A percentile compares a stretch with the other conserved stretches of the same genome.
Evolutionary conservation across 2,329 filamentous ascomycete species (phyloP).

Genomic region (Ascomycota sp.): DNA sequence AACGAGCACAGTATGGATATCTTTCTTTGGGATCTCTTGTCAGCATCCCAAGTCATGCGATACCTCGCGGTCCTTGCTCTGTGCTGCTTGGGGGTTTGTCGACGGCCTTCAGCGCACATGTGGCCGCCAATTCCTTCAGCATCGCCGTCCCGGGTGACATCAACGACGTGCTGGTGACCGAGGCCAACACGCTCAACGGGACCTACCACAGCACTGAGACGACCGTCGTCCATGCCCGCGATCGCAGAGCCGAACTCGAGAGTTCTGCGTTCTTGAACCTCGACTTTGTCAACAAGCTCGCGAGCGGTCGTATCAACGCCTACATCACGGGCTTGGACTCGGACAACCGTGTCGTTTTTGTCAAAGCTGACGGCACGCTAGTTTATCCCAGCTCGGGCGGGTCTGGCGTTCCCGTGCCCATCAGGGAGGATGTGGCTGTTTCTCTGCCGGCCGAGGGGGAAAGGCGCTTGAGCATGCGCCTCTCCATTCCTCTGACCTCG

Average conservation of each 20-base stretch:
- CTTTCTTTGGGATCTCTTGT: no score
- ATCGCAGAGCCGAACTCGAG: slow-evolving; percentile 1
- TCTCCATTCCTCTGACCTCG: slow-evolving; percentile 19
- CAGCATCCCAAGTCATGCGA: no score
- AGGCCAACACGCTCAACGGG: slow-evolving; percentile 18
- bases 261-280: slow-evolving; percentile 6
- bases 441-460: slow-evolving; percentile 16
- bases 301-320: slow-evolving; percentile 16
- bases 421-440: slow-evolving; percentile 21
- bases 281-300: slow-evolving; percentile 22
- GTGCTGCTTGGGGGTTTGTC: no score
- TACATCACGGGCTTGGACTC: slow-evolving; percentile 25
- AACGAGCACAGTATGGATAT: no score
- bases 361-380: slow-evolving; percentile 18
- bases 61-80: no score
- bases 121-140: slow-evolving; percentile 8
- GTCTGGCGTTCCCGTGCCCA: slow-evolving; percentile 13
- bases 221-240: background rate
- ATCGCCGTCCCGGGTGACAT: slow-evolving; percentile 11
- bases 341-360: slow-evolving; percentile 19
- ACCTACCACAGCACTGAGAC: slow-evolving; percentile 8
- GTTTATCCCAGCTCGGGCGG: slow-evolving; percentile 20
- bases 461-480: slow-evolving; percentile 13
- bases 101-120: no score
- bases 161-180: slow-evolving; percentile 14